phyloP scores from a whole-genome alignment of 352 stramenopile genomes.

The Globisporangium mamillatum region DNA sequence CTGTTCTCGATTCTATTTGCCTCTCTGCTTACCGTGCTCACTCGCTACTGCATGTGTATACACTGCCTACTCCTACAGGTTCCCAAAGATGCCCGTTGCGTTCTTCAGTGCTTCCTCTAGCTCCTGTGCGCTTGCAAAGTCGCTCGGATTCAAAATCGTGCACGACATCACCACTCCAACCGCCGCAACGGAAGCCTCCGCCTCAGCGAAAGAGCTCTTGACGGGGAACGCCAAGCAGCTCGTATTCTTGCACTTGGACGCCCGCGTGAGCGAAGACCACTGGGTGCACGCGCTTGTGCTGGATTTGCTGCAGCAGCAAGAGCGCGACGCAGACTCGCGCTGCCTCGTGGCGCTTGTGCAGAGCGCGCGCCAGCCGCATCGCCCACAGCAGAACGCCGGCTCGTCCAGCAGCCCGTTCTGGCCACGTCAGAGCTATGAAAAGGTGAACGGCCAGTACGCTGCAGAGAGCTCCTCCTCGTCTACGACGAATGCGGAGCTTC shows the following conservation, averaged over 20 bases:
- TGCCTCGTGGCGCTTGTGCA: conserved; percentile 53
- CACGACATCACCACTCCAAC: conserved; percentile 18
- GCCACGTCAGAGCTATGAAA: conserved; percentile 64
- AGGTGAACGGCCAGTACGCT: conserved; percentile 53
- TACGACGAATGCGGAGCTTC: background rate
- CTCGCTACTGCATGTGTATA: background rate
- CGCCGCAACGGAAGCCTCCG: conserved; percentile 6
- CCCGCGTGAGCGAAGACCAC: conserved; percentile 21
- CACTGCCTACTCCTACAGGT: conserved; percentile 26
- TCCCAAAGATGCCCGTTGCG: conserved; percentile 53
- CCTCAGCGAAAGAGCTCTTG: conserved; percentile 24
- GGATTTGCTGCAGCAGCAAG: conserved; percentile 29
- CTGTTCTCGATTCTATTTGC: too few relatives aligned
- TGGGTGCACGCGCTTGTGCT: conserved; percentile 47
- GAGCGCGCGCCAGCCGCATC: conserved; percentile 13
- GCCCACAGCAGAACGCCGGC: conserved; percentile 20
- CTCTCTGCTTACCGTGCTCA: background rate
- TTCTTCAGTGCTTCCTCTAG: conserved; percentile 50
- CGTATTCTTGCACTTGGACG: conserved; percentile 53
- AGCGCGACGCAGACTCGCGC: conserved; percentile 27
- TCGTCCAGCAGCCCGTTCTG: conserved; percentile 31
- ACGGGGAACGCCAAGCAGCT: conserved; percentile 40
- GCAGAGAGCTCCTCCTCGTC: background rate
- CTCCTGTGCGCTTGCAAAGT: conserved; percentile 29
- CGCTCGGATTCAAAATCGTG: conserved; percentile 33